phyloP scores from a whole-genome alignment of 352 stramenopile genomes.

The Phytopythium chamaehyphon region DNA sequence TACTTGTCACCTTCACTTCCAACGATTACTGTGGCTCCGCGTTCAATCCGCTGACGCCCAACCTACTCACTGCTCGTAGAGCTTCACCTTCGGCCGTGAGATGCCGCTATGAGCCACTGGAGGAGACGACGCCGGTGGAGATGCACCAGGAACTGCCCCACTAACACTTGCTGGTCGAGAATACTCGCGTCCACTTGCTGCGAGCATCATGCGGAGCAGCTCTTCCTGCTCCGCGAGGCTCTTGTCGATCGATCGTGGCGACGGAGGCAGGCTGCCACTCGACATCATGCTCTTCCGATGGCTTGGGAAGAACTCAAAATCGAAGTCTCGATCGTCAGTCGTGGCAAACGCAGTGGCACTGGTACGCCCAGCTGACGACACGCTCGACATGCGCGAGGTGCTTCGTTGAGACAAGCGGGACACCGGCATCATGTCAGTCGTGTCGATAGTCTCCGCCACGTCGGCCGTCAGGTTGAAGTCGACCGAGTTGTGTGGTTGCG shows the following conservation, averaged over 20 bases:
- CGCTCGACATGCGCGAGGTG: conserved; percentile 1
- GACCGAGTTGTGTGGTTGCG: conserved; percentile 7
- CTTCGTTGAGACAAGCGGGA: conserved; percentile 9
- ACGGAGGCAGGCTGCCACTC: conserved; percentile 11
- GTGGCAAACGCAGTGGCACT: conserved; percentile 3
- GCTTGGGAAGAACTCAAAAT: conserved; percentile 12
- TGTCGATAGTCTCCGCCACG: conserved; percentile 43
- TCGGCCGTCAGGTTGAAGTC: conserved; percentile 13
- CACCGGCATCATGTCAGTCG: conserved; percentile 37
- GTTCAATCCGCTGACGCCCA: not conserved
- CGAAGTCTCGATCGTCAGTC: conserved; percentile 19
- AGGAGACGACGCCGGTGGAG: not conserved
- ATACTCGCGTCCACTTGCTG: conserved; percentile 12
- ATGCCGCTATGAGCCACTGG: not conserved
- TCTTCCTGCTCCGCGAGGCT: conserved; percentile 38
- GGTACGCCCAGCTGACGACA: not conserved
- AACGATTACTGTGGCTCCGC: not conserved
- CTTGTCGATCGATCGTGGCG: conserved; percentile 29
- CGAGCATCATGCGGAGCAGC: conserved; percentile 37
- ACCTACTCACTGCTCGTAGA: conserved; percentile 4
- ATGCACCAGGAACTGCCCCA: not conserved
- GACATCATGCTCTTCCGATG: conserved; percentile 8
- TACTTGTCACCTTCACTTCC: no score
- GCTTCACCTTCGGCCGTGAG: conserved; percentile 5
- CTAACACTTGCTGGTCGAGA: not conserved